Conservation (phyloP, 208 protist species). For the Kentomonas sorsogonicus region DNA sequence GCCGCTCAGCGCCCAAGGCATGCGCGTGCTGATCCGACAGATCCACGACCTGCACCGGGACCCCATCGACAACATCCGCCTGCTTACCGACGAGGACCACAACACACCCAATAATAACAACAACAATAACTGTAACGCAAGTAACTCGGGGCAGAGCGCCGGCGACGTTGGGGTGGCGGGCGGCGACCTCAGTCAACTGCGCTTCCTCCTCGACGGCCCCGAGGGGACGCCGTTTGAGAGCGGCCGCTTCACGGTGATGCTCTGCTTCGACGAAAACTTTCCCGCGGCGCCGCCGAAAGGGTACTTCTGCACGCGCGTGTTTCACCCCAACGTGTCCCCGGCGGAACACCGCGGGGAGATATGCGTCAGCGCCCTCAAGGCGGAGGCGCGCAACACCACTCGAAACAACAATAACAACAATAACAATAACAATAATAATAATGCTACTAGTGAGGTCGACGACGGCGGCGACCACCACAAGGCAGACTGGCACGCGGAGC, state of each 20-base stretch:
- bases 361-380: slow-evolving; percentile 98
- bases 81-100: slow-evolving; percentile 86
- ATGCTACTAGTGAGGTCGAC: too few species aligned
- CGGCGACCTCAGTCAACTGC: slow-evolving; percentile 89
- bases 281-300: slow-evolving; percentile 95
- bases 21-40: slow-evolving; percentile 83
- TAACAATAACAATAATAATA: too few species aligned
- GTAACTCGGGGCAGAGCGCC: too few species aligned
- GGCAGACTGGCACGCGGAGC: slow-evolving; percentile 94
- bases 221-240: slow-evolving; percentile 94
- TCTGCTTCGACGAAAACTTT: slow-evolving; percentile 92
- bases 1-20: slow-evolving; percentile 70
- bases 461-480: too few species aligned
- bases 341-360: slow-evolving; percentile 98
- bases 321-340: slow-evolving; percentile 98
- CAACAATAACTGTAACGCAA: too few species aligned
- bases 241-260: slow-evolving; percentile 90
- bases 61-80: slow-evolving; percentile 87
- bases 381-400: too few species aligned
- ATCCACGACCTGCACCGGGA: slow-evolving; percentile 62
- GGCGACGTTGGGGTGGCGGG: too few species aligned
- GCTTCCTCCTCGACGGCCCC: slow-evolving; percentile 92
- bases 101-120: too few species aligned
- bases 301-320: slow-evolving; percentile 97
- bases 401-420: too few species aligned